Percentiles rank a stretch among this genome's conserved stretches.
Evolutionary conservation across 2,329 filamentous ascomycete species (phyloP).

Genomic region (Fusarium protoensiforme): DNA sequence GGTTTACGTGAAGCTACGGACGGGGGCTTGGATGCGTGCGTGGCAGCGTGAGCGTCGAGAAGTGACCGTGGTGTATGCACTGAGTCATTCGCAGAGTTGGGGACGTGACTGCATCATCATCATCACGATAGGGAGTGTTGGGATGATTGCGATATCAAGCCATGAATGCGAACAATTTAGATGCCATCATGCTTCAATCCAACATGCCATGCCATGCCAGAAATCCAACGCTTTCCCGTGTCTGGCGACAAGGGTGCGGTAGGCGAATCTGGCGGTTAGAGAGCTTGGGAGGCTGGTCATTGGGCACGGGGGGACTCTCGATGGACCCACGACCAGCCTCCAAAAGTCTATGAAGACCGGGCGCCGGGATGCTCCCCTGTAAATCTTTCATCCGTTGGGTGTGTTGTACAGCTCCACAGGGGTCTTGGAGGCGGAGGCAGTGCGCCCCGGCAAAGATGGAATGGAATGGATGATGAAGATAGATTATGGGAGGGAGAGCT

Average conservation of each 20-base stretch:
- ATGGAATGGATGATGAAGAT: not conserved
- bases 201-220: not conserved
- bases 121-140: not conserved
- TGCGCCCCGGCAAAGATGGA: not conserved
- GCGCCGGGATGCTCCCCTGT: constrained; percentile 12
- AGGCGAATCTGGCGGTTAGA: constrained; percentile 29
- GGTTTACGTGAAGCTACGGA: constrained; percentile 10
- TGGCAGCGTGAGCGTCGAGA: constrained; percentile 19
- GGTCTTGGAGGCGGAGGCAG: constrained; percentile 20
- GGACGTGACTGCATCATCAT: not conserved
- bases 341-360: not conserved
- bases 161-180: not conserved
- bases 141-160: not conserved
- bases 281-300: constrained; percentile 29
- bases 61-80: not conserved
- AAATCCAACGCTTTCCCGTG: constrained; percentile 1
- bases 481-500: constrained; percentile 6
- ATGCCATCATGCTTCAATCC: not conserved
- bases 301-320: constrained; percentile 12
- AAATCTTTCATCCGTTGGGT: constrained; percentile 12
- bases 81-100: not conserved
- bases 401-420: constrained; percentile 19
- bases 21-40: constrained; percentile 16
- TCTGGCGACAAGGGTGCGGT: constrained; percentile 1
- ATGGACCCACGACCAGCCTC: constrained; percentile 15